Conservation (phyloP, 306 rosid species). For the Quillaja saponaria region DNA sequence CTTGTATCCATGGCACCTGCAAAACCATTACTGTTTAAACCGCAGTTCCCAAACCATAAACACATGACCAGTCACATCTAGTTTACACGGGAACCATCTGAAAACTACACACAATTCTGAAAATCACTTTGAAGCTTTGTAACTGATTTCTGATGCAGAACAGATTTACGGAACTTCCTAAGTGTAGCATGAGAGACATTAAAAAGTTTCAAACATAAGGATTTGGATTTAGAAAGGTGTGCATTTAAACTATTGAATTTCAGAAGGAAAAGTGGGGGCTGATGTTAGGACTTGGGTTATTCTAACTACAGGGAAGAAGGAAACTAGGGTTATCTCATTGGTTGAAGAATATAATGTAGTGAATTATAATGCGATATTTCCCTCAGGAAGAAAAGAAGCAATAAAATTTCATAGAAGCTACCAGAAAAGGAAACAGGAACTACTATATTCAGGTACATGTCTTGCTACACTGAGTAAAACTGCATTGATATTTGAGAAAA, state of each 20-base stretch:
- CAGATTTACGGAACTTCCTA: no score
- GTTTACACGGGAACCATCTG: not conserved
- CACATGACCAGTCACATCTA: constrained; percentile 7
- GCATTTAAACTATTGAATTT: no score
- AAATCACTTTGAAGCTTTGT: constrained; percentile 16
- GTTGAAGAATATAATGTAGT: no score
- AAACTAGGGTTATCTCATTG: no score
- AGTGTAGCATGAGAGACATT: no score
- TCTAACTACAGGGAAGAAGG: constrained; percentile 3
- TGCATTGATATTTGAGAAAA: constrained; percentile 66
- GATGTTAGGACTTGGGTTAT: not conserved
- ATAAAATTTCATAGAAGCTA: no score
- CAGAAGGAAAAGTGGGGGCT: not conserved
- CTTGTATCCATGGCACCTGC: constrained; percentile 97
- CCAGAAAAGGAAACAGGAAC: no score
- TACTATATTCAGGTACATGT: no score
- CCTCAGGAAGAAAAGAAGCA: no score
- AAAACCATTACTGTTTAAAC: constrained; percentile 31
- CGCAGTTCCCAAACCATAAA: constrained; percentile 19
- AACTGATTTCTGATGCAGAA: not conserved
- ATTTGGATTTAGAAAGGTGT: constrained; percentile 9
- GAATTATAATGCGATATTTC: no score
- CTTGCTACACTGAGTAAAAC: constrained; percentile 79
- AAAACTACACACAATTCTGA: constrained; percentile 1
- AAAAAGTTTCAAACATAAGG: no score